phyloP scores from a whole-genome alignment of 2,329 filamentous ascomycete genomes.

The Colletotrichum salicis region DNA sequence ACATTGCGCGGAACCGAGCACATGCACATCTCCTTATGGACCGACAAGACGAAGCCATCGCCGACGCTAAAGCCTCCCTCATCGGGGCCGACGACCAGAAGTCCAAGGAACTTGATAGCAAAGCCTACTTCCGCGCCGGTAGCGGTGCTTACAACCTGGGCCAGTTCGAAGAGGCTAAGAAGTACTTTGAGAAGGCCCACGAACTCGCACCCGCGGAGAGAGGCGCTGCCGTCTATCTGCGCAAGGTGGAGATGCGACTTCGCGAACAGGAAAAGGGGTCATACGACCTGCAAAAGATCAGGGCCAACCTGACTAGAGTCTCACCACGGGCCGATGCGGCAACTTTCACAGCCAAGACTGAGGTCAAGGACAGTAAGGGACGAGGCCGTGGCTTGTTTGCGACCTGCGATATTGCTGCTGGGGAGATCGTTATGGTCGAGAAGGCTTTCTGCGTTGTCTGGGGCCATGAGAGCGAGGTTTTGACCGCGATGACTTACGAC shows the following conservation, averaged over 20 bases:
- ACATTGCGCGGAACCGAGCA: conserved; percentile 46
- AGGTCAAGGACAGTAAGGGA: conserved; percentile 40
- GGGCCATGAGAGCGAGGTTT: conserved; percentile 43
- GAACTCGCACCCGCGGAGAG: conserved; percentile 40
- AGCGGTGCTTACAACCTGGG: conserved; percentile 44
- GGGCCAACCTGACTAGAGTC: conserved; percentile 37
- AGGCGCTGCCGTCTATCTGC: conserved; percentile 36
- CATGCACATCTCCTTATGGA: conserved; percentile 45
- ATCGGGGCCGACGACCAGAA: conserved; percentile 23
- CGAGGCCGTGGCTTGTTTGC: conserved; percentile 52
- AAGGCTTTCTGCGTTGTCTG: conserved; percentile 47
- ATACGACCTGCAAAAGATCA: conserved; percentile 40
- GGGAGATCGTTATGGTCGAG: conserved; percentile 51
- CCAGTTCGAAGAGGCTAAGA: conserved; percentile 39
- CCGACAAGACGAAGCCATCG: conserved; percentile 44
- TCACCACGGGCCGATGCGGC: conserved; percentile 46
- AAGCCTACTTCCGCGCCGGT: conserved; percentile 47
- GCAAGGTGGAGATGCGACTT: conserved; percentile 38
- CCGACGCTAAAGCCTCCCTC: conserved; percentile 46
- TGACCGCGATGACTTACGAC: conserved; percentile 47
- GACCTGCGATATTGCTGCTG: conserved; percentile 41
- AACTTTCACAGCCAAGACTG: conserved; percentile 41
- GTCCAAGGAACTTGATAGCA: conserved; percentile 41
- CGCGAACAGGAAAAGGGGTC: conserved; percentile 38
- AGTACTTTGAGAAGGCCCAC: conserved; percentile 39